phyloP scores from a whole-genome alignment of 306 rosid species.

The Inga leiocalycina region DNA sequence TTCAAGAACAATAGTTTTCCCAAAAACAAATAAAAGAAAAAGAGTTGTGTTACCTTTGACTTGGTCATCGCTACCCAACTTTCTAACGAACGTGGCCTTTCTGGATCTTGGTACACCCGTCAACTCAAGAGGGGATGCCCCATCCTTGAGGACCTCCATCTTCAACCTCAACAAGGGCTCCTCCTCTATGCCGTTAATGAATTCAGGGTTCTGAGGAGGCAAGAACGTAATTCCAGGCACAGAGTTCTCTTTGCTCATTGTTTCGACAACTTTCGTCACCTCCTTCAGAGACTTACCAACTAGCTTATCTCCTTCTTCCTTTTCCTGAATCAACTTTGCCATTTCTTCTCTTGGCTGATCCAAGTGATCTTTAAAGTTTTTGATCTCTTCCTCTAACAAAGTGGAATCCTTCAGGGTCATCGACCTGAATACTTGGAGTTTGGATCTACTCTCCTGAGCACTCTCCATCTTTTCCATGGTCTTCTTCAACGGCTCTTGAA shows the following conservation, averaged over 20 bases:
- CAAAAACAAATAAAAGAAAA: too few species aligned
- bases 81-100: slow-evolving; percentile 50
- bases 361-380: slow-evolving; percentile 11
- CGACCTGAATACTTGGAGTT: not conserved
- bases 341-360: slow-evolving; percentile 34
- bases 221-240: too few species aligned
- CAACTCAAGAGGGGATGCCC: slow-evolving; percentile 18
- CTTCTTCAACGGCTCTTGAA: not conserved
- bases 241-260: not conserved
- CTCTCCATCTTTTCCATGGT: not conserved
- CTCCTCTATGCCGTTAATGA: too few species aligned
- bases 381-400: slow-evolving; percentile 27
- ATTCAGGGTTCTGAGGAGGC: too few species aligned
- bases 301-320: not conserved
- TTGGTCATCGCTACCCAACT: slow-evolving; percentile 45
- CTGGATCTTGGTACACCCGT: slow-evolving; percentile 58
- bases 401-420: slow-evolving; percentile 11
- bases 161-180: too few species aligned
- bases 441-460: not conserved
- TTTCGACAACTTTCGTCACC: slow-evolving; percentile 15
- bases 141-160: slow-evolving; percentile 13
- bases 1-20: too few species aligned
- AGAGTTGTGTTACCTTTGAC: slow-evolving; percentile 35
- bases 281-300: not conserved
- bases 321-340: slow-evolving; percentile 4